Conservation (phyloP, 371 early-diverging fungal species). For the Blakeslea trispora region DNA sequence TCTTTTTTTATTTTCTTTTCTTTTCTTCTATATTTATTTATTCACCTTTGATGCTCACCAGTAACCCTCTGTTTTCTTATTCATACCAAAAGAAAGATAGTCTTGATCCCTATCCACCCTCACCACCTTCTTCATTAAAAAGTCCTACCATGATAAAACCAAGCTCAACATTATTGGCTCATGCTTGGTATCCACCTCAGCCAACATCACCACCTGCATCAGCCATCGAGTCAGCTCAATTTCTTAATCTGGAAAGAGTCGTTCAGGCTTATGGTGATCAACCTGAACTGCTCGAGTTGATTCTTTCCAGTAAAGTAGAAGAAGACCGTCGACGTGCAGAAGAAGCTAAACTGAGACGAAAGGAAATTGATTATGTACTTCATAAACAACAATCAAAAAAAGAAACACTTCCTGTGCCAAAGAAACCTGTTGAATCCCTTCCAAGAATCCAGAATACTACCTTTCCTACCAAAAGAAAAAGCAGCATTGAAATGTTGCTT, state of each 20-base stretch:
- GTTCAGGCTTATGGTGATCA: constrained; percentile 44
- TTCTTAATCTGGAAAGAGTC: constrained; percentile 44
- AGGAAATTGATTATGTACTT: constrained; percentile 44
- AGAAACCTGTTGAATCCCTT: neutral
- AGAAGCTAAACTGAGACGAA: constrained; percentile 52
- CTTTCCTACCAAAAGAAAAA: constrained; percentile 15
- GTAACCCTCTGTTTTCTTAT: constrained; percentile 10
- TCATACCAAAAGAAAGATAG: neutral
- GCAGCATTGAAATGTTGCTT: constrained; percentile 22
- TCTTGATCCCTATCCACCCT: constrained; percentile 19
- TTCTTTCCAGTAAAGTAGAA: constrained; percentile 56
- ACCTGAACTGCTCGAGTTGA: constrained; percentile 54
- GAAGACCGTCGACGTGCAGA: constrained; percentile 57
- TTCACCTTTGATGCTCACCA: constrained; percentile 10
- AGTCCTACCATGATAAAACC: constrained; percentile 3
- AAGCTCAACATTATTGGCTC: constrained; percentile 6
- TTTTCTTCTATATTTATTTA: constrained; percentile 1
- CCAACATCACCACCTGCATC: neutral
- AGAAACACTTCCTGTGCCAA: constrained; percentile 3
- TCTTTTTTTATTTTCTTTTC: neutral
- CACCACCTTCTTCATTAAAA: constrained; percentile 19
- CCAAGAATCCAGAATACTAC: neutral
- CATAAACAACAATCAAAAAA: constrained; percentile 15
- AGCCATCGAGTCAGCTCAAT: neutral
- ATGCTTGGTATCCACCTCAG: constrained; percentile 6